Base-by-base conservation (phyloP, 1,284 basidiomycete genomes). In the Heliocybe sulcata region DNA sequence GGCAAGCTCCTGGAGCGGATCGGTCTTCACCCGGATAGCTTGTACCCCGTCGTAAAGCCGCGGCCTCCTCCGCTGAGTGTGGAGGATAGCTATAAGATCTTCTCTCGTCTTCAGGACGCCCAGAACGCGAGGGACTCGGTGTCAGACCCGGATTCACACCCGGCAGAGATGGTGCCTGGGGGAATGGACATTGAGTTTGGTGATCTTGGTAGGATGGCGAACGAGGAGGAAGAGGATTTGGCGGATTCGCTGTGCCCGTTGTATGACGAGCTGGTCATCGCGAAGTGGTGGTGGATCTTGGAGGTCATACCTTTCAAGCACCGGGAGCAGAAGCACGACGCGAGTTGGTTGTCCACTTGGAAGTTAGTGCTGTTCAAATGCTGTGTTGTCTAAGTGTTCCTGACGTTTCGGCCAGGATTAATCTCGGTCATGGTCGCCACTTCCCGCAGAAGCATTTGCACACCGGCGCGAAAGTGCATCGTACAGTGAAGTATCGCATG, bases 261-360 rank as follows among this genome's bases (percentile, higher is more conserved):
- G 11, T 81, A 81, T 60, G 83, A 85, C 59, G 73, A 82, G 61
- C 70, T 85, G 26, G 57, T 63, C 19, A 49, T 76, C 20, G 58
- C 64, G 45, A 70, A 65, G 58, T 53, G 49, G 22, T 85, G 83
- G 83, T 83, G 82, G 82, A 55, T 78, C 27, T 65, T 85, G 29
- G 82, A 85, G 61, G 42, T 76, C 19, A 25, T 77, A 10, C 77
- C 78, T 8, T 3, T 63, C n/a, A 45, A 42, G 16, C 42, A 51
- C 27, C 23, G 31, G 23, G 19, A n/a, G 16, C 58, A 58, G 54
- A 42, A 51, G 45, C 35, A 56, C 4, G 29, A 52, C 12, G 51
- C 4, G 4, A 23, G 20, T 10, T 52, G 51, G 51, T 20, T 35
- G 3, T 23, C 27, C 26, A 12, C 12, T 8, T 23, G 23, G 35